Conservation (phyloP, 345 rosid genomes). For the Arabis hirsuta region DNA sequence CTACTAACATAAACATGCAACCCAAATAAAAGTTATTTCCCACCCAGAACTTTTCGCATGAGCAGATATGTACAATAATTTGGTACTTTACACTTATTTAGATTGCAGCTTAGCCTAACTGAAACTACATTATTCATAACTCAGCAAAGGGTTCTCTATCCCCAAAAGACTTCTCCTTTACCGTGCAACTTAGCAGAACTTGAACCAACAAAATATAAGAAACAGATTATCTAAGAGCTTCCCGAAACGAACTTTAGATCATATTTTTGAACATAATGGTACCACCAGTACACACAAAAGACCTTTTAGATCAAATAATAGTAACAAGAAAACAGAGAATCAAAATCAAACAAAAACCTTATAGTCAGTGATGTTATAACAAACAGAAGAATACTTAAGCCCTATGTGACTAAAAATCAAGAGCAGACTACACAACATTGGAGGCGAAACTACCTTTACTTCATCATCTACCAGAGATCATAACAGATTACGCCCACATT, state of each 20-base stretch:
- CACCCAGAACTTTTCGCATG: neutral
- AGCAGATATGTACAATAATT: constrained; percentile 1
- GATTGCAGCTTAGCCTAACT: neutral
- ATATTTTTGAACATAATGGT: constrained; percentile 3
- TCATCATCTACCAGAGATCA: constrained; percentile 99
- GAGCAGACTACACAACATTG: constrained; percentile 46
- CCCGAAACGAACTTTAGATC: neutral
- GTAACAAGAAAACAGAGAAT: neutral
- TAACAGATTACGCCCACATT: constrained; percentile 94
- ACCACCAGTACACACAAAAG: constrained; percentile 2
- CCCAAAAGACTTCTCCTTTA: neutral
- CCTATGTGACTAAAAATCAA: constrained; percentile 44
- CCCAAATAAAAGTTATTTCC: neutral
- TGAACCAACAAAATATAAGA: neutral
- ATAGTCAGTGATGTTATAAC: constrained; percentile 30
- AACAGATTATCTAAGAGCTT: constrained; percentile 6
- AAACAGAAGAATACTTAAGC: constrained; percentile 24
- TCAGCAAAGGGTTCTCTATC: neutral
- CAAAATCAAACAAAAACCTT: neutral
- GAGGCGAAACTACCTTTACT: constrained; percentile 96
- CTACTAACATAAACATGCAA: neutral
- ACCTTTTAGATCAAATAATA: constrained; percentile 9
- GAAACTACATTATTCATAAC: constrained; percentile 5
- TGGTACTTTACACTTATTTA: neutral
- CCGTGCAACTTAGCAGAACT: neutral